Evolutionary conservation across 768 basidiomycete species (phyloP).

Genomic region (Boletellus ananiceps): DNA sequence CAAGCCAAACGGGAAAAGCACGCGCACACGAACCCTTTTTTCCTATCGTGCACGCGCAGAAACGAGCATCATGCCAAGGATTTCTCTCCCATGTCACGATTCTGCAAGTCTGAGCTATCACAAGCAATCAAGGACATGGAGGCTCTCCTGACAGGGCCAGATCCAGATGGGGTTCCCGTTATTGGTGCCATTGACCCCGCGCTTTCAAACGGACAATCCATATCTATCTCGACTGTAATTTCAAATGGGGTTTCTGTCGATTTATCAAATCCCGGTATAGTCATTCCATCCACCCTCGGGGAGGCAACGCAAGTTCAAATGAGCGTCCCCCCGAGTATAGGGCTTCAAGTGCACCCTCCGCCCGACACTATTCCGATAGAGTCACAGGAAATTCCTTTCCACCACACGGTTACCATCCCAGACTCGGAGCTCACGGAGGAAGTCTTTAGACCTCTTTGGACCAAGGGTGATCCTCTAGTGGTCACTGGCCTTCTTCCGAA

Average conservation of each 20-base stretch:
- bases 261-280: conserved; percentile 1
- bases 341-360: conserved; percentile 3
- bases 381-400: conserved; percentile 40
- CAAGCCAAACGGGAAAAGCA: conserved; percentile 56
- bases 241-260: conserved; percentile 13
- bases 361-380: conserved; percentile 6
- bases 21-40: conserved; percentile 64
- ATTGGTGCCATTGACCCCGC: conserved; percentile 28
- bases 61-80: conserved; percentile 64
- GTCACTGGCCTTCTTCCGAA: conserved; percentile 61
- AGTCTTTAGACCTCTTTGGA: conserved; percentile 69
- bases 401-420: conserved; percentile 42
- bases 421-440: conserved; percentile 51
- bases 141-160: conserved; percentile 37
- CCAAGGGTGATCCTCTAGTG: conserved; percentile 68
- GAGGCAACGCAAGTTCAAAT: conserved; percentile 6
- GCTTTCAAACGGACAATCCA: conserved; percentile 18
- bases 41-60: conserved; percentile 65
- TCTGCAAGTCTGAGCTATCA: conserved; percentile 58
- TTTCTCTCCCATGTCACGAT: conserved; percentile 80
- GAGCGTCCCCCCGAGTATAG: conserved; percentile 3
- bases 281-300: conserved; percentile 3
- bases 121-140: conserved; percentile 70
- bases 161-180: conserved; percentile 22
- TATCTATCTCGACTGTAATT: conserved; percentile 1